Conservation (phyloP, 495 filamentous ascomycete species). For the Endocarpon pusillum region DNA sequence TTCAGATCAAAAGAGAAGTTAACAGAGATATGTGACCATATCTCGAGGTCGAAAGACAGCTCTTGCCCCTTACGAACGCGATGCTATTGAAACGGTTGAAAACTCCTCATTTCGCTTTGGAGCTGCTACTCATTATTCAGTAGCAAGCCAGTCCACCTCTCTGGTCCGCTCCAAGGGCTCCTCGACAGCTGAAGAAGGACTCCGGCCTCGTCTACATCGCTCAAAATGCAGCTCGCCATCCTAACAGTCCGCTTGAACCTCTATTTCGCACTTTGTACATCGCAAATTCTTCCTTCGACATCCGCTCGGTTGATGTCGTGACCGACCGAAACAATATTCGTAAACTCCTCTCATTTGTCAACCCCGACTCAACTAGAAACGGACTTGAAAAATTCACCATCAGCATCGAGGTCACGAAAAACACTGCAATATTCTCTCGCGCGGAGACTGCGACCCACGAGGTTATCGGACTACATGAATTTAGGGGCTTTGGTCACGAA, state of each 20-base stretch:
- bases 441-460: slow-evolving; percentile 16
- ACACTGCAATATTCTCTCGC: slow-evolving; percentile 26
- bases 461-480: slow-evolving; percentile 18
- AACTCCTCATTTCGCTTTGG: too few species aligned
- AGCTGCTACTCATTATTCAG: slow-evolving; percentile 23
- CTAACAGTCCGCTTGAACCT: slow-evolving; percentile 34
- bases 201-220: slow-evolving; percentile 22
- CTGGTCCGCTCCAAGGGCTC: slow-evolving; percentile 18
- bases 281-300: slow-evolving; percentile 25
- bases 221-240: slow-evolving; percentile 26
- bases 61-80: too few species aligned
- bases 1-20: too few species aligned
- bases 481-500: slow-evolving; percentile 27
- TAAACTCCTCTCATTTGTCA: slow-evolving; percentile 31
- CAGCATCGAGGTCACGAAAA: slow-evolving; percentile 21
- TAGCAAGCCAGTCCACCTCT: slow-evolving; percentile 23
- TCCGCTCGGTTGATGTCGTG: slow-evolving; percentile 25
- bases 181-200: slow-evolving; percentile 17
- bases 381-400: slow-evolving; percentile 25
- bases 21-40: too few species aligned
- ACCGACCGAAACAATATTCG: slow-evolving; percentile 37
- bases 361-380: too few species aligned
- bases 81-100: too few species aligned
- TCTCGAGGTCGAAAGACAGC: too few species aligned
- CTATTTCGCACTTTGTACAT: slow-evolving; percentile 31